These are phyloP conservation scores for Marchantia paleacea DNA, from an alignment of 225 moss, liverwort and hornwort genomes.

Conservation along the genomic window DNA sequence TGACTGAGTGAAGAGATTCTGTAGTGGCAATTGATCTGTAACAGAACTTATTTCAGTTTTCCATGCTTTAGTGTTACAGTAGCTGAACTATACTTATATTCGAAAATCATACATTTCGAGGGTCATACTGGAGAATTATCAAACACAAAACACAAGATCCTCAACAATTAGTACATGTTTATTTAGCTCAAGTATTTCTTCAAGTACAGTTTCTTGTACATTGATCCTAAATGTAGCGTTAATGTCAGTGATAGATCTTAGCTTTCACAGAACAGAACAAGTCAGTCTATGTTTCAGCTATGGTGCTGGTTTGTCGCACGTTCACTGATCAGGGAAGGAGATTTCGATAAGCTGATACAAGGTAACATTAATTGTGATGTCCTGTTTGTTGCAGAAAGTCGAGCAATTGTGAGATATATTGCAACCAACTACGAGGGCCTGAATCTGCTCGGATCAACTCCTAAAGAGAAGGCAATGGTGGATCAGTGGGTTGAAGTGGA, in stretches of 20 bases:
- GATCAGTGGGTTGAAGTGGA: conserved; percentile 37
- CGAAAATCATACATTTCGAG: too few species aligned
- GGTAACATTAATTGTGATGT: neutral
- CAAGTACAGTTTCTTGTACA: too few species aligned
- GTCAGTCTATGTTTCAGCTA: neutral
- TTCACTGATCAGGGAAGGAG: neutral
- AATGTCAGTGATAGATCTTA: neutral
- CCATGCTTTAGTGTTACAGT: too few species aligned
- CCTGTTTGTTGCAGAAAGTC: conserved; percentile 21
- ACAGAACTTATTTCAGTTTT: too few species aligned
- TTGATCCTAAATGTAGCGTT: too few species aligned
- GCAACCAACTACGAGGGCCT: conserved; percentile 28
- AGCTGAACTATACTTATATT: too few species aligned
- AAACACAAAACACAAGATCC: too few species aligned
- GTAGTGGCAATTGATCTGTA: too few species aligned
- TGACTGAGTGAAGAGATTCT: too few species aligned
- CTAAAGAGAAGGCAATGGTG: conserved; percentile 12
- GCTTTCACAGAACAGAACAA: neutral
- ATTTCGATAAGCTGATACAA: neutral
- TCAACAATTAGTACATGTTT: too few species aligned
- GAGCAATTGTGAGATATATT: conserved; percentile 27
- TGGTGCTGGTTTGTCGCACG: neutral
- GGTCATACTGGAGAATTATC: too few species aligned
- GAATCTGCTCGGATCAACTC: conserved; percentile 16
- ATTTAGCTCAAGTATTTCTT: too few species aligned